phyloP scores from a whole-genome alignment of 2,329 filamentous ascomycete species.

The Cladobotryum mycophilum region DNA sequence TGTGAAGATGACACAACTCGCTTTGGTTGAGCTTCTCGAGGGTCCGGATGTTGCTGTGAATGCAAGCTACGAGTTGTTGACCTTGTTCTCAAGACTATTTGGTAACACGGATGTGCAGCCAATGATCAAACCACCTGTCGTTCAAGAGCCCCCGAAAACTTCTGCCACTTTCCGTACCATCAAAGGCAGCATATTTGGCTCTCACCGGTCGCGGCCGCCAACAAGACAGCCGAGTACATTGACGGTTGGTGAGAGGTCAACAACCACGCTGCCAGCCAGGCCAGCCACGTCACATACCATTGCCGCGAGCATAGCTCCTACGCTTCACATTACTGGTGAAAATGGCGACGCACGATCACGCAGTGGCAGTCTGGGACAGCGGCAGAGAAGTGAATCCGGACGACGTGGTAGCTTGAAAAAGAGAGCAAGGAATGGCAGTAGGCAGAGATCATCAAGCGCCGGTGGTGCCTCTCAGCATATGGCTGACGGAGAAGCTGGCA shows the following conservation, averaged over 20 bases:
- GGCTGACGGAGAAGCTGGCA: conserved; percentile 47
- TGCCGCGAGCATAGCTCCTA: conserved; percentile 46
- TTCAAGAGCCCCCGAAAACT: conserved; percentile 59
- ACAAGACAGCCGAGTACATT: conserved; percentile 36
- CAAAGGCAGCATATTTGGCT: conserved; percentile 72
- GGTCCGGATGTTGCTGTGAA: conserved; percentile 83
- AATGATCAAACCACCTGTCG: conserved; percentile 31
- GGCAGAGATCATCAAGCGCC: conserved; percentile 39
- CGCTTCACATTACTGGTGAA: conserved; percentile 72
- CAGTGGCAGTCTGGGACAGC: conserved; percentile 26
- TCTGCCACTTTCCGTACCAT: conserved; percentile 65
- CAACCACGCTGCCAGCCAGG: conserved; percentile 20
- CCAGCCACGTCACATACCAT: conserved; percentile 41
- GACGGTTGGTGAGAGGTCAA: conserved; percentile 31
- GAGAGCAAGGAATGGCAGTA: conserved; percentile 44
- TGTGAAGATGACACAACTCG: conserved; percentile 90
- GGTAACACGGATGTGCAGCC: conserved; percentile 45
- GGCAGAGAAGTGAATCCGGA: conserved; percentile 40
- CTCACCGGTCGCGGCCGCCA: conserved; percentile 35
- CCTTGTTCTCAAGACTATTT: conserved; percentile 76
- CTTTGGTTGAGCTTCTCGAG: conserved; percentile 75
- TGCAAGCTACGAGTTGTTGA: conserved; percentile 75
- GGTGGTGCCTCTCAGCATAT: conserved; percentile 32
- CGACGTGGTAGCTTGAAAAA: conserved; percentile 49
- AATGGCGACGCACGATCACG: conserved; percentile 38